Conservation (phyloP, 148 eudicot species). For the Vaccinium vitisidaea region DNA sequence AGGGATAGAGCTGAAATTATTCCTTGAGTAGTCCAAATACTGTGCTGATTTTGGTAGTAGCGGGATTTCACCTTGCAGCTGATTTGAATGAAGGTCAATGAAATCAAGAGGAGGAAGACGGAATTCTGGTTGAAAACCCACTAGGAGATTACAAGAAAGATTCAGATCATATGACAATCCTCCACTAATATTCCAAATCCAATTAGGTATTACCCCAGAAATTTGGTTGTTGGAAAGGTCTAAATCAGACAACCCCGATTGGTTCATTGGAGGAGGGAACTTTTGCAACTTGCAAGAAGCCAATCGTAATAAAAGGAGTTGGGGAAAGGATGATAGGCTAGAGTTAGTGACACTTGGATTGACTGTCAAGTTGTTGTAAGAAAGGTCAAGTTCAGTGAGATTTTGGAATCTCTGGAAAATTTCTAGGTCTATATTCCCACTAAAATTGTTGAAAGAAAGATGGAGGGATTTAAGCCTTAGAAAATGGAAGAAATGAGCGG, state of each 20-base stretch:
- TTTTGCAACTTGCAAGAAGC: conserved; percentile 41
- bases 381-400: conserved; percentile 43
- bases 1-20: conserved; percentile 30
- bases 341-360: conserved; percentile 2
- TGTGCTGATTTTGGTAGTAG: neutral
- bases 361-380: conserved; percentile 27
- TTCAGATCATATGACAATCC: conserved; percentile 26
- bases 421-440: conserved; percentile 29
- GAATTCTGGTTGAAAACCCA: conserved; percentile 26
- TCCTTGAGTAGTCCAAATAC: conserved; percentile 43
- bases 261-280: conserved; percentile 35
- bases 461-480: conserved; percentile 17
- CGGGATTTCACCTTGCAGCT: conserved; percentile 44
- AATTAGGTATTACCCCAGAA: conserved; percentile 33
- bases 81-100: conserved; percentile 52
- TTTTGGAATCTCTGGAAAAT: conserved; percentile 14
- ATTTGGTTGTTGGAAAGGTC: conserved; percentile 45
- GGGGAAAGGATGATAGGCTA: conserved; percentile 13
- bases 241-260: conserved; percentile 11
- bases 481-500: conserved; percentile 21
- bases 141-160: conserved; percentile 38
- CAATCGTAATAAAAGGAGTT: conserved; percentile 17
- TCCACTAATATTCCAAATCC: conserved; percentile 35
- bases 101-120: neutral
- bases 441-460: conserved; percentile 35